These are phyloP conservation scores for Euphrasia arctica DNA, from an alignment of 305 asterid species.

Conservation along the genomic window DNA sequence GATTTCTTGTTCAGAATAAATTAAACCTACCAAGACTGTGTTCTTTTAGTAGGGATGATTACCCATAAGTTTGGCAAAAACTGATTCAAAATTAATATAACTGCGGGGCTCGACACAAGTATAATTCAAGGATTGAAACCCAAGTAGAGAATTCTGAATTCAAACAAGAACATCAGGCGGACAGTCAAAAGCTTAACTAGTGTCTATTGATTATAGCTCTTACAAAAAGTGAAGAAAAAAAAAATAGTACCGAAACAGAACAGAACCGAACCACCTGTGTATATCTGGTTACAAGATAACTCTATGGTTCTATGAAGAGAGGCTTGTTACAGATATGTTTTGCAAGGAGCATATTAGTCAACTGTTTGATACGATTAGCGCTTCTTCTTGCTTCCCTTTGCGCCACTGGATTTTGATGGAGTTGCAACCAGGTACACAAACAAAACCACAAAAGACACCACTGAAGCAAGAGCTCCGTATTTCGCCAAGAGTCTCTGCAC, in stretches of 20 bases:
- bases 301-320: not conserved
- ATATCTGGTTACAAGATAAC: conserved; percentile 23
- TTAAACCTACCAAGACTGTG: not conserved
- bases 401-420: conserved; percentile 71
- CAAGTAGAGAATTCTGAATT: conserved; percentile 16
- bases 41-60: not conserved
- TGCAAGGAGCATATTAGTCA: conserved; percentile 8
- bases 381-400: conserved; percentile 90
- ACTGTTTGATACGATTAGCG: conserved; percentile 39
- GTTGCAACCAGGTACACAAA: conserved; percentile 72
- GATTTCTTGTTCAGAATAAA: not conserved
- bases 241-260: conserved; percentile 28
- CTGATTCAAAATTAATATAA: not conserved
- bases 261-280: conserved; percentile 27
- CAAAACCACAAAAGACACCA: conserved; percentile 56
- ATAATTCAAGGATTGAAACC: conserved; percentile 6
- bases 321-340: conserved; percentile 2
- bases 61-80: no score
- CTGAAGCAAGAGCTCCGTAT: conserved; percentile 78
- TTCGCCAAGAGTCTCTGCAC: conserved; percentile 72
- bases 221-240: conserved; percentile 21
- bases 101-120: not conserved
- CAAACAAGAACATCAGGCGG: conserved; percentile 26
- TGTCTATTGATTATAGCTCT: conserved; percentile 31
- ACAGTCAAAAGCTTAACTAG: conserved; percentile 29